Percentiles rank a stretch among this genome's conserved stretches.
These are phyloP conservation scores for Alternaria postmessia DNA, from an alignment of 2,329 filamentous ascomycete genomes.

Conservation along the genomic window DNA sequence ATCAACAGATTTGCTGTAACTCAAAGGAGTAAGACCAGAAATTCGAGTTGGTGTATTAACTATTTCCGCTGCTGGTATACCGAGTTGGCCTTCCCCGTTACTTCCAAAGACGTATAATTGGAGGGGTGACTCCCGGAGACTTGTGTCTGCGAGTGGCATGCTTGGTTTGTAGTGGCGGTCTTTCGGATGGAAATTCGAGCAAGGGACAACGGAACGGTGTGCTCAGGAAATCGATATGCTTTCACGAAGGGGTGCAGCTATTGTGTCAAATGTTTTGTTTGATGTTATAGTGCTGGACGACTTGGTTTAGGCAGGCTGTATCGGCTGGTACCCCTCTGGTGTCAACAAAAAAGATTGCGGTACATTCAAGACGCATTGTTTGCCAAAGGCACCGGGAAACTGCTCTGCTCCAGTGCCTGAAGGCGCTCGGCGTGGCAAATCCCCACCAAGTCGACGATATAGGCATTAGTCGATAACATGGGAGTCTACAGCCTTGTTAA, in stretches of 20 bases:
- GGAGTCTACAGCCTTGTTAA: background rate
- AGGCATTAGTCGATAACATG: background rate
- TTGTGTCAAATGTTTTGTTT: too few relatives aligned
- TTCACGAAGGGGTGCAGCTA: too few relatives aligned
- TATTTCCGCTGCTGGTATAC: slow-evolving; percentile 56
- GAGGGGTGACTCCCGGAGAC: background rate
- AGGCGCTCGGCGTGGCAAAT: background rate
- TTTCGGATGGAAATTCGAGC: background rate
- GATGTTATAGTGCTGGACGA: background rate
- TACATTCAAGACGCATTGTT: background rate
- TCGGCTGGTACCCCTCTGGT: background rate
- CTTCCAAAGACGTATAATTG: slow-evolving; percentile 59
- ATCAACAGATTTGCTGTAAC: slow-evolving; percentile 3
- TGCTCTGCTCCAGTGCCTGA: background rate
- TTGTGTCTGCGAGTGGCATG: background rate
- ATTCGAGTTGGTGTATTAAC: slow-evolving; percentile 29
- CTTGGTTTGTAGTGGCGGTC: background rate
- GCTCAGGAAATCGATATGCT: background rate
- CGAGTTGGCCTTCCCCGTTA: slow-evolving; percentile 62
- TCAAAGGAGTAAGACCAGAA: background rate
- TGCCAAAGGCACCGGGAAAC: background rate
- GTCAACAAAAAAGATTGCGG: background rate
- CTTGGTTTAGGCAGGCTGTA: background rate
- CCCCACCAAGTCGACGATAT: background rate
- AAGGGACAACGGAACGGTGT: background rate